These are phyloP conservation scores for Microdochium nivale DNA, from an alignment of 2,329 filamentous ascomycete species.

Conservation along the genomic window DNA sequence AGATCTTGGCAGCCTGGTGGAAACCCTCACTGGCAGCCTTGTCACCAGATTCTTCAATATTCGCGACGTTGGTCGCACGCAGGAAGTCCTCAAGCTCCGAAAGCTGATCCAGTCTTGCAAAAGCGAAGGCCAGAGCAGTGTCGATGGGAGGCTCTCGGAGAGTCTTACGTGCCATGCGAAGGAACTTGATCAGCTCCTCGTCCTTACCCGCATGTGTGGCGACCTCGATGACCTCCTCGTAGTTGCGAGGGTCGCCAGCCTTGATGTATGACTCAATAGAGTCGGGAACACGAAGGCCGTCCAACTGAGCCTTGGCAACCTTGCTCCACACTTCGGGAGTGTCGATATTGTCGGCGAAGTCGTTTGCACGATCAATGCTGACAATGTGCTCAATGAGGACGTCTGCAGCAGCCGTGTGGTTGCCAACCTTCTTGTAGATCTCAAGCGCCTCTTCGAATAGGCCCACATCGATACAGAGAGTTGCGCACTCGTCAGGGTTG, in stretches of 20 bases:
- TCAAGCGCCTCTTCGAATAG: conserved; percentile 96
- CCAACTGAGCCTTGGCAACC: conserved; percentile 94
- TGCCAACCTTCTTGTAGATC: conserved; percentile 95
- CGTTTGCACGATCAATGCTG: conserved; percentile 93
- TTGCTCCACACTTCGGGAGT: conserved; percentile 95
- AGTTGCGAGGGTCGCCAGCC: conserved; percentile 86
- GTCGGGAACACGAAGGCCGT: conserved; percentile 86
- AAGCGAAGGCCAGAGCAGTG: conserved; percentile 88
- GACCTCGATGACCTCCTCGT: conserved; percentile 88
- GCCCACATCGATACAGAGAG: conserved; percentile 88
- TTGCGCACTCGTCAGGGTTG: conserved; percentile 84
- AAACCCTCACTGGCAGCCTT: conserved; percentile 93
- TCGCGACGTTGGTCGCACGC: conserved; percentile 84
- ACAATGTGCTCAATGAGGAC: conserved; percentile 95
- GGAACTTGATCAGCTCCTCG: conserved; percentile 91
- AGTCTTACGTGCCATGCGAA: conserved; percentile 96
- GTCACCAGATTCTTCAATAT: conserved; percentile 94
- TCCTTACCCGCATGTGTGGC: conserved; percentile 94
- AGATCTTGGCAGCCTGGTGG: conserved; percentile 96
- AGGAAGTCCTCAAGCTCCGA: conserved; percentile 94
- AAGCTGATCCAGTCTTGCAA: conserved; percentile 84
- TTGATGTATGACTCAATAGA: conserved; percentile 97
- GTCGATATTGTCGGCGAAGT: conserved; percentile 91
- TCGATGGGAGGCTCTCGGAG: conserved; percentile 89
- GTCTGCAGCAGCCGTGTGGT: conserved; percentile 77